Evolutionary conservation across 345 rosid species (phyloP).

Genomic region (Brassica juncea): DNA sequence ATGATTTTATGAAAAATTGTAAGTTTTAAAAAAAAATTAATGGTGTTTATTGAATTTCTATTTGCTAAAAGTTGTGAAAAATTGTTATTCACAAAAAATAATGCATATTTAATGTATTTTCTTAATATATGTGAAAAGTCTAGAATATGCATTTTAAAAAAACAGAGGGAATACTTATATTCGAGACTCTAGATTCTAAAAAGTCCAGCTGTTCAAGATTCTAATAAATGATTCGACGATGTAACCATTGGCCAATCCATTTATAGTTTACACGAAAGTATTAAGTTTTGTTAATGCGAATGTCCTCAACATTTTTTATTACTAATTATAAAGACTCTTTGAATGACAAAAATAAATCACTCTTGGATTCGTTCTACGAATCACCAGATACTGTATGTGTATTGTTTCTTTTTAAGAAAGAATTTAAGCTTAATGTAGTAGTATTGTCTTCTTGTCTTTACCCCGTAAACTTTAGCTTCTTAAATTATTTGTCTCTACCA

Average conservation of each 20-base stretch:
- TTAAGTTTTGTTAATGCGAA: constrained; percentile 17
- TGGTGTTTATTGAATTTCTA: too few relatives aligned
- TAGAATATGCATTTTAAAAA: too few relatives aligned
- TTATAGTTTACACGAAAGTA: constrained; percentile 16
- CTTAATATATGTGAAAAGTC: too few relatives aligned
- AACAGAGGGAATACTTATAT: background rate
- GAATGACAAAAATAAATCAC: constrained; percentile 6
- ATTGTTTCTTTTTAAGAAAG: constrained; percentile 15
- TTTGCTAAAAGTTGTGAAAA: too few relatives aligned
- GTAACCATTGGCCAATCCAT: constrained; percentile 32
- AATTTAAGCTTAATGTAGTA: constrained; percentile 10
- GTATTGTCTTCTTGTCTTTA: constrained; percentile 13
- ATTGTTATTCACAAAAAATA: too few relatives aligned
- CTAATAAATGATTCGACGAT: background rate
- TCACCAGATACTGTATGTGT: constrained; percentile 3
- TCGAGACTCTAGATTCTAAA: constrained; percentile 4
- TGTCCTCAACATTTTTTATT: constrained; percentile 30
- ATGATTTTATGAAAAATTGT: too few relatives aligned
- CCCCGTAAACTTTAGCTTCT: background rate
- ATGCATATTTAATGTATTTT: too few relatives aligned
- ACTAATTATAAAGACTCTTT: constrained; percentile 14
- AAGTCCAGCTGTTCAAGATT: constrained; percentile 29
- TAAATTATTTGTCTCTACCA: background rate
- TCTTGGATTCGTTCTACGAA: background rate
- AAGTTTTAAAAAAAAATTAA: too few relatives aligned